phyloP scores from a whole-genome alignment of 2,329 filamentous ascomycete species.

The Plenodomus lindquistii region DNA sequence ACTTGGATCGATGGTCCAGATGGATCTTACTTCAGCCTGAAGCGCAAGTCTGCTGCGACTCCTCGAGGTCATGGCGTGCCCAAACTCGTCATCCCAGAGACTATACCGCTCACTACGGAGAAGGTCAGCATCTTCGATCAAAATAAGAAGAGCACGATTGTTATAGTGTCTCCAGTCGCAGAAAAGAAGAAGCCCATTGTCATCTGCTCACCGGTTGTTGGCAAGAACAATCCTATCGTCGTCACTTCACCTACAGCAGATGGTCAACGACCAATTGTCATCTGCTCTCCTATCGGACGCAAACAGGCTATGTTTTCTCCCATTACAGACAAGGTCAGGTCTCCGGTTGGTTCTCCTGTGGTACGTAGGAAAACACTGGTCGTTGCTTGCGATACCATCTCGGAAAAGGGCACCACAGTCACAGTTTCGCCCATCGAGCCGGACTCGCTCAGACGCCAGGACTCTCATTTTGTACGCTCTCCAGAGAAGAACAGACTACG shows the following conservation, averaged over 20 bases:
- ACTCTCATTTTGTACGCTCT: slow-evolving; percentile 22
- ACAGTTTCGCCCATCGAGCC: slow-evolving; percentile 11
- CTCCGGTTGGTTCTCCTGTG: slow-evolving; percentile 24
- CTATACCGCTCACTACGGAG: slow-evolving; percentile 8
- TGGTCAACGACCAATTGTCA: slow-evolving; percentile 23
- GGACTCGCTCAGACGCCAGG: slow-evolving; percentile 17
- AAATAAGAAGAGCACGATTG: slow-evolving; percentile 25
- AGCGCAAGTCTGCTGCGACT: slow-evolving; percentile 14
- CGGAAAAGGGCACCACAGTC: slow-evolving; percentile 13
- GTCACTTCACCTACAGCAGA: slow-evolving; percentile 21
- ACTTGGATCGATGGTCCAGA: slow-evolving; percentile 31
- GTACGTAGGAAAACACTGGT: slow-evolving; percentile 26
- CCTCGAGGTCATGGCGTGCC: slow-evolving; percentile 2
- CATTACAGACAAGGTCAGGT: slow-evolving; percentile 23
- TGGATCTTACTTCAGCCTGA: slow-evolving; percentile 32
- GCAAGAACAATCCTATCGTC: slow-evolving; percentile 24
- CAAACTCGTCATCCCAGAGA: slow-evolving; percentile 18
- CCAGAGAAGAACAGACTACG: slow-evolving; percentile 22
- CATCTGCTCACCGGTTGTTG: slow-evolving; percentile 28
- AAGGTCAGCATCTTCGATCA: slow-evolving; percentile 26
- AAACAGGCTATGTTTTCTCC: slow-evolving; percentile 23
- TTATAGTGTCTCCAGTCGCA: slow-evolving; percentile 23
- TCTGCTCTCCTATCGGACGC: slow-evolving; percentile 21
- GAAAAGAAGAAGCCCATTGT: slow-evolving; percentile 28
- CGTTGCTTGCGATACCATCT: slow-evolving; percentile 16